Evolutionary conservation across 768 basidiomycete genomes (phyloP), one percentile per base, ranked within the genome.

Genomic region (Cystofilobasidium bisporidii): DNA sequence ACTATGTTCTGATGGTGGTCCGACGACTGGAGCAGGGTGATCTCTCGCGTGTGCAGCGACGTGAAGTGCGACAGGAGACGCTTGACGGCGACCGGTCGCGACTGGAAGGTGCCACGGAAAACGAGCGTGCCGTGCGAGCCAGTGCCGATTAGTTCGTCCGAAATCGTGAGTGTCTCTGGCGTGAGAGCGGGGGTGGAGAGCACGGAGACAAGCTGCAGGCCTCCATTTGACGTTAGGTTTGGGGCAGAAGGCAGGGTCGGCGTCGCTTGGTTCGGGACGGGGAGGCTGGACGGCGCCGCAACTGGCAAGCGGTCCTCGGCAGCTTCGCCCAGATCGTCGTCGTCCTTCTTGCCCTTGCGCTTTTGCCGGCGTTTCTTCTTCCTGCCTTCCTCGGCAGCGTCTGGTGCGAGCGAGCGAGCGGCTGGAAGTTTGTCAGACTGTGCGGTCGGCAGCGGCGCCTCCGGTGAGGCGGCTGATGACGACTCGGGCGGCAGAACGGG

Each of bases 1-100:
- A 98, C 93, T 76, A 99, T 96, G 79, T 99, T 97, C 22, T 91
- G 91, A 73, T 99, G 96, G 76, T 94, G 91, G 80, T 99, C 96
- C 57, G 89, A 89, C 76, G 96, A 92, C 79, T 97, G 92, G 12
- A 99, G 82, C 47, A 99, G 85, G 73, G 85, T 85, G 32, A 98
- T 92, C 80, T 99, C 96, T 57, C 93, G 88, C 4, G 86, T 82
- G 10, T 93, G 93, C 43, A 99, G 85, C 0, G 91, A 94, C 64
- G 94, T 90, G 73, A 97, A 98, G 77, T 98, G 93, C 72, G 87
- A 87, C 10, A 98, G 83, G 3, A 99, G 83, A 0, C 96, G 89
- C 77, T 99, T 98, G 66, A 99, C 92, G n/a, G 96, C 96, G 0
- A 99, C 96, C 0, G 94, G 88, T 62, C 96, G 87, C 0, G 91